These are phyloP conservation scores for Globisporangium barbulae DNA, from an alignment of 352 stramenopile species.

Conservation along the genomic window DNA sequence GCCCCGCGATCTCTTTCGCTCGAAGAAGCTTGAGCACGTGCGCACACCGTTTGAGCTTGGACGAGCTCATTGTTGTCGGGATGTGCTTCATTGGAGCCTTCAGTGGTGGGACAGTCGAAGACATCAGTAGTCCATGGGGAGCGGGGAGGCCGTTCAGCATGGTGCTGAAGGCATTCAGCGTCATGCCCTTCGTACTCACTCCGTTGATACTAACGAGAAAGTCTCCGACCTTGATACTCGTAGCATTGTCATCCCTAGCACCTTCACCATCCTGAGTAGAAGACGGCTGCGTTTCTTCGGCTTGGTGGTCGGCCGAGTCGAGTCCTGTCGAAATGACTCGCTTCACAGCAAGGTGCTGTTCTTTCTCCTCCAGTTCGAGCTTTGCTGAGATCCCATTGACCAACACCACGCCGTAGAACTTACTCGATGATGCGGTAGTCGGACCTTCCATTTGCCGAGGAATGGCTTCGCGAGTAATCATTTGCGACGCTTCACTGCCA, in stretches of 20 bases:
- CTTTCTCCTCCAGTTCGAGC: constrained; percentile 36
- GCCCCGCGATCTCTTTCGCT: constrained; percentile 68
- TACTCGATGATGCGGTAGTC: constrained; percentile 6
- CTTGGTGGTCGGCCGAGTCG: constrained; percentile 3
- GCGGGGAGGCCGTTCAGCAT: constrained; percentile 22
- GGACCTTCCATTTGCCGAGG: constrained; percentile 16
- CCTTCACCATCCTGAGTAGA: constrained; percentile 7
- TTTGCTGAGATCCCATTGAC: constrained; percentile 31
- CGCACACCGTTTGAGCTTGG: constrained; percentile 61
- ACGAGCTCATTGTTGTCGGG: constrained; percentile 49
- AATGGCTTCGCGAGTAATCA: constrained; percentile 9
- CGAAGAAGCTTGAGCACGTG: constrained; percentile 76
- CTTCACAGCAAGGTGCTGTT: constrained; percentile 43
- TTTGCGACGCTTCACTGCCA: not conserved
- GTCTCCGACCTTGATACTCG: constrained; percentile 28
- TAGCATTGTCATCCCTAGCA: constrained; percentile 9
- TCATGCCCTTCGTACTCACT: constrained; percentile 35
- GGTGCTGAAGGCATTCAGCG: constrained; percentile 28
- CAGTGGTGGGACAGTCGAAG: constrained; percentile 30
- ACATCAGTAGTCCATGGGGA: constrained; percentile 62
- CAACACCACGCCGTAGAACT: constrained; percentile 56
- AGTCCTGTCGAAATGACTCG: constrained; percentile 18
- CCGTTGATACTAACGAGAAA: constrained; percentile 58
- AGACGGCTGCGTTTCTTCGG: not conserved
- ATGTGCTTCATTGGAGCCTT: constrained; percentile 60